Evolutionary conservation across 176 grass and related monocot genomes (phyloP).

Genomic region (Oryza coarctata): DNA sequence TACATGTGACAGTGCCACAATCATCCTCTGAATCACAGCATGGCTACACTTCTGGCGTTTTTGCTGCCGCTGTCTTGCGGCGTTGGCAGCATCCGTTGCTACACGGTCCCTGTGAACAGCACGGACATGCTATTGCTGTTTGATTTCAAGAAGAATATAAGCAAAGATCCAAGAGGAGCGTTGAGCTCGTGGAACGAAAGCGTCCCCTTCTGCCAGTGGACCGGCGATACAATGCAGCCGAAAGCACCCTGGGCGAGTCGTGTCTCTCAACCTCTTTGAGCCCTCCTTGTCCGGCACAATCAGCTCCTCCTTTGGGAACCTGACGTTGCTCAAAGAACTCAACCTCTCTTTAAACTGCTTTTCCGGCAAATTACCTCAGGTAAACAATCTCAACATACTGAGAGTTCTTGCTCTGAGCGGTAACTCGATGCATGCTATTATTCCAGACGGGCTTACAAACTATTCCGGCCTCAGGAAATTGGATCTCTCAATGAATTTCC

Average conservation of each 20-base stretch:
- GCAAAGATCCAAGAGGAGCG: background rate
- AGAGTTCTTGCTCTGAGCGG: background rate
- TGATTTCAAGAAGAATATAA: background rate
- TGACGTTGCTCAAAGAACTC: background rate
- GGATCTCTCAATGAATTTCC: background rate
- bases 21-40: no score
- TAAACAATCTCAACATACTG: background rate
- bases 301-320: background rate
- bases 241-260: background rate
- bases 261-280: accelerated
- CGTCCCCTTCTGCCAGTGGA: background rate
- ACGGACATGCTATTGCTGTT: no score
- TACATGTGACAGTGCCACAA: no score
- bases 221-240: background rate
- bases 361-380: background rate
- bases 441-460: constrained; percentile 4
- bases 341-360: background rate
- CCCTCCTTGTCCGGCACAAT: background rate
- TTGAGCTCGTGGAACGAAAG: background rate
- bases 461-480: background rate
- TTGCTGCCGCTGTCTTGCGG: no score
- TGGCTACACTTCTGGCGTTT: no score
- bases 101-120: no score
- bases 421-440: background rate
- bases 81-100: no score